These are phyloP conservation scores for Meira nashicola DNA, from an alignment of 1,284 basidiomycete genomes.

Conservation along the genomic window DNA sequence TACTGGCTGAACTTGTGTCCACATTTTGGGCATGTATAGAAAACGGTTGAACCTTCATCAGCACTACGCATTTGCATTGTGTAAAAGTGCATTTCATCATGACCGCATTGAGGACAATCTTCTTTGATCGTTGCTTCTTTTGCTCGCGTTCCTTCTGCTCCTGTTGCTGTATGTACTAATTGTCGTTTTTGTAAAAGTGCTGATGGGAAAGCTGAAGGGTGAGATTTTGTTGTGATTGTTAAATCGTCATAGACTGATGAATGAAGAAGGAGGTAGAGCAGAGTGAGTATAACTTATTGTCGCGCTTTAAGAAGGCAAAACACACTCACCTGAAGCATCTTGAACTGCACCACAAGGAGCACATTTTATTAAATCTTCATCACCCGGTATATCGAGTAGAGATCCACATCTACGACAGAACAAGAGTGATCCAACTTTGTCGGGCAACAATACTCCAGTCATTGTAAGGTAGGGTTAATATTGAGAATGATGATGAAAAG, in stretches of 20 bases:
- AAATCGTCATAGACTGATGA: slow-evolving; percentile 82
- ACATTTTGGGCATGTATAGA: slow-evolving; percentile 53
- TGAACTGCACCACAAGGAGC: slow-evolving; percentile 82
- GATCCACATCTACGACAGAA: slow-evolving; percentile 92
- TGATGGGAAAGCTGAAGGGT: slow-evolving; percentile 90
- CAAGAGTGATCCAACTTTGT: slow-evolving; percentile 70
- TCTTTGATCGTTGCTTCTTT: slow-evolving; percentile 69
- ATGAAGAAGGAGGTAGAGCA: slow-evolving; percentile 5
- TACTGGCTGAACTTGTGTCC: slow-evolving; percentile 50
- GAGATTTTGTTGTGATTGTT: slow-evolving; percentile 81
- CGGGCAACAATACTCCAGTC: slow-evolving; percentile 4
- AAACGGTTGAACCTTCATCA: slow-evolving; percentile 54
- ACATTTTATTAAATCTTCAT: slow-evolving; percentile 72
- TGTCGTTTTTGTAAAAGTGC: slow-evolving; percentile 80
- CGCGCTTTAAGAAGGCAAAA: no score
- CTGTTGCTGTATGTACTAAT: slow-evolving; percentile 61
- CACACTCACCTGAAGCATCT: slow-evolving; percentile 59
- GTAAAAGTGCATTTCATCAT: slow-evolving; percentile 54
- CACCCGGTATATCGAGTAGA: slow-evolving; percentile 75
- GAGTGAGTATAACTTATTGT: no score
- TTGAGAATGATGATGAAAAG: neutral
- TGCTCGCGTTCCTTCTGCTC: slow-evolving; percentile 23
- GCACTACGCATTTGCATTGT: slow-evolving; percentile 56
- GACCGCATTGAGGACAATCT: slow-evolving; percentile 81
- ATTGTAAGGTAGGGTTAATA: neutral